Base-by-base conservation (phyloP, 495 filamentous ascomycete species). In the Penicillium pancosmium region DNA sequence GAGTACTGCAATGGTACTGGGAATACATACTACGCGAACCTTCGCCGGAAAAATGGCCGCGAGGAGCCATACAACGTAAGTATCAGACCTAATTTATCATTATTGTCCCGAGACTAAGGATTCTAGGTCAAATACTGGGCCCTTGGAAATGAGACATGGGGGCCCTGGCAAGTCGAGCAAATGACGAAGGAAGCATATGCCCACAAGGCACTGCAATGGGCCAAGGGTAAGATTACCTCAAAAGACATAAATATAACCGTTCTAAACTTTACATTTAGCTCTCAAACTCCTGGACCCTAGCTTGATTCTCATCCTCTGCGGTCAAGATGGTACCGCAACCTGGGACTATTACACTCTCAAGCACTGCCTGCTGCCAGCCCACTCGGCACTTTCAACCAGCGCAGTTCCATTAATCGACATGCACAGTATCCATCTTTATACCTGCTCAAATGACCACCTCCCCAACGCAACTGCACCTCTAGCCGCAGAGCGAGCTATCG, bases 151-250 rank as follows among this genome's bases (percentile, higher is more conserved):
- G 89, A 93, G 68, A 75, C 78, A 43, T 91, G 84, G 82, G 89
- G 90, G 16, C 84, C 88, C n/a, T 92, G 89, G 89, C 88, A 91
- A 69, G 84, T 93, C 43, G 84, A 79, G 66, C 87, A 91, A 71
- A 83, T 86, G 76, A 91, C 87, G 27, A 85, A 86, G 64, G 84
- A 88, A 64, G 86, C 85, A 67, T 93, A 93, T 65, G 83, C 90
- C 21, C 85, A 88, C 70, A 88, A 86, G 65, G 90, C 89, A 1
- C 77, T 81, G 38, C 90, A 93, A 76, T 93, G 89, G 89, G 88
- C 86, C 18, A 92, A 92, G 73, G 76, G 76, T 75, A 59, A 62
- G 21, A 44, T 25, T 11, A 11, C 16, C 23, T 15, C 10, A 23
- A 23, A 23, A 31, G 33, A 12, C 7, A 31, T n/a, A 23, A 41